Conservation (phyloP, 768 basidiomycete species). For the Sporobolomyces roseus region DNA sequence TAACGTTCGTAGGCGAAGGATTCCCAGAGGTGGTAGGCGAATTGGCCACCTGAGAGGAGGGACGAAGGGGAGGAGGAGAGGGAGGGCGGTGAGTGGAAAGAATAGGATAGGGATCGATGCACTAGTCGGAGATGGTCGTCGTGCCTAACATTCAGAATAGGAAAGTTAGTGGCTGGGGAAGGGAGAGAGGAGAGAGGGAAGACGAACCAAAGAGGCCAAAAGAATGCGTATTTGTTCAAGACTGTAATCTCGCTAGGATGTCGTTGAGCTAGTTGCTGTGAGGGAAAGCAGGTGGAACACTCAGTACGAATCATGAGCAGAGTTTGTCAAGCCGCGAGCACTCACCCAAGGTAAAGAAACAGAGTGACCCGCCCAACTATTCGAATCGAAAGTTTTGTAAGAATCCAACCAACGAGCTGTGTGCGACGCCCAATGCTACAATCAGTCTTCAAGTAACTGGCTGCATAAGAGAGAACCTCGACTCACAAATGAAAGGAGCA, state of each 20-base stretch:
- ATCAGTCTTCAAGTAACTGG: not conserved
- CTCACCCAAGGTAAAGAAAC: conserved; percentile 42
- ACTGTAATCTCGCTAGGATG: conserved; percentile 49
- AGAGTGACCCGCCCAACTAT: conserved; percentile 36
- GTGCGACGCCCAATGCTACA: not conserved
- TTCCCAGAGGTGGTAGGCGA: conserved; percentile 51
- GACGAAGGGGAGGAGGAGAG: not conserved
- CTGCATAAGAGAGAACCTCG: not conserved
- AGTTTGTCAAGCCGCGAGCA: too few relatives aligned
- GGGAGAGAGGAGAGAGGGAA: not conserved
- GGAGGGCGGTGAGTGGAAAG: conserved; percentile 42
- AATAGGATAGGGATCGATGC: conserved; percentile 44
- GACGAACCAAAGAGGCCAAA: conserved; percentile 50
- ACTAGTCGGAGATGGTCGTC: conserved; percentile 45
- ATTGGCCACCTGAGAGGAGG: conserved; percentile 24
- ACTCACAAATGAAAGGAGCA: conserved; percentile 34
- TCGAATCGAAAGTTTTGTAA: conserved; percentile 40
- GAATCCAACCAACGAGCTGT: conserved; percentile 41
- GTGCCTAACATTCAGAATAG: conserved; percentile 6
- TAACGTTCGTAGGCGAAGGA: conserved; percentile 45
- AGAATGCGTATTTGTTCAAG: conserved; percentile 49
- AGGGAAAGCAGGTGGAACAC: not conserved
- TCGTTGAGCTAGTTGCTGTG: conserved; percentile 46
- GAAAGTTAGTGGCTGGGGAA: too few relatives aligned
- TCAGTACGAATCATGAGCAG: too few relatives aligned